Evolutionary conservation across 208 protist species (phyloP).

Genomic region (Borovskyia barvae): DNA sequence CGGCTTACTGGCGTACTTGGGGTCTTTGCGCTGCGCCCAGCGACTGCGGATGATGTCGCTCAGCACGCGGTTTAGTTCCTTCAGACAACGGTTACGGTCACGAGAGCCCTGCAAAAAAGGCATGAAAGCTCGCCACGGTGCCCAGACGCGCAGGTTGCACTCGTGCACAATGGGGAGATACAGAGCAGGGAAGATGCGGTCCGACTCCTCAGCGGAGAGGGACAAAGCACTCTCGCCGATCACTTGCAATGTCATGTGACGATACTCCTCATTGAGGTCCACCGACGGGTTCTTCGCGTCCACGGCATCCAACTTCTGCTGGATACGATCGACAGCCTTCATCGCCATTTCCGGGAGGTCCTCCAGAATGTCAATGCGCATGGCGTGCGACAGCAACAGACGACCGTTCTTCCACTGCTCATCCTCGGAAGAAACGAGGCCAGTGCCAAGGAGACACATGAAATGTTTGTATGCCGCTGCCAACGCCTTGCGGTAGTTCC

Average conservation of each 20-base stretch:
- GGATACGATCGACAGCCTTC: constrained; percentile 56
- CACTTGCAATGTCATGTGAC: constrained; percentile 89
- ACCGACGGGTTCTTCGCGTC: constrained; percentile 30
- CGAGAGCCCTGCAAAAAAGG: constrained; percentile 68
- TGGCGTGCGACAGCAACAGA: constrained; percentile 72
- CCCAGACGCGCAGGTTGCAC: constrained; percentile 88
- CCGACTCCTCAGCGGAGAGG: constrained; percentile 76
- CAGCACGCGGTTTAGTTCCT: constrained; percentile 71
- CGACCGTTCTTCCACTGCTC: constrained; percentile 88
- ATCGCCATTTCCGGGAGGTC: constrained; percentile 78
- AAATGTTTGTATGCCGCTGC: constrained; percentile 87
- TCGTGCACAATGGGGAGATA: constrained; percentile 91
- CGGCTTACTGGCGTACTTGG: constrained; percentile 33
- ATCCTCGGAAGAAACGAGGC: constrained; percentile 84
- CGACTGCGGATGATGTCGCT: constrained; percentile 68
- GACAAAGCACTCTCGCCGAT: constrained; percentile 84
- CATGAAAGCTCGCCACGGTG: constrained; percentile 85
- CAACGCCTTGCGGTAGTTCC: constrained; percentile 85
- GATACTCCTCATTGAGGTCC: constrained; percentile 88
- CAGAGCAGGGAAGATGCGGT: constrained; percentile 85
- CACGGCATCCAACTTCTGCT: constrained; percentile 49
- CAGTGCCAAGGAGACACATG: constrained; percentile 86
- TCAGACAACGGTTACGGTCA: constrained; percentile 66
- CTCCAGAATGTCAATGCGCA: constrained; percentile 87
- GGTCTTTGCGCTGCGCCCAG: constrained; percentile 50